Percentiles rank a stretch among this genome's conserved stretches.
Conservation (phyloP, 192 early-diverging fungal genomes). For the Coemansia sp. region DNA sequence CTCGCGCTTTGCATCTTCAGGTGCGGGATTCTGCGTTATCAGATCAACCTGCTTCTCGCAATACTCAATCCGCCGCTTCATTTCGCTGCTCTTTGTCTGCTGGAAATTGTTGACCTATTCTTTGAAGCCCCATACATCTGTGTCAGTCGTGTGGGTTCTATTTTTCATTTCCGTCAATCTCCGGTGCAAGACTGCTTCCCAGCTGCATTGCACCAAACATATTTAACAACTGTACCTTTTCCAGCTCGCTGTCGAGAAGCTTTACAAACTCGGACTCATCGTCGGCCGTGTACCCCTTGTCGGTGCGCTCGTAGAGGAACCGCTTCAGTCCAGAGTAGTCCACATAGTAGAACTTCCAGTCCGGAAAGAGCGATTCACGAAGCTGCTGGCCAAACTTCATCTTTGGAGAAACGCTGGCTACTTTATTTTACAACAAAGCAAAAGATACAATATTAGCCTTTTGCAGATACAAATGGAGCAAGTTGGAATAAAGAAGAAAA, state of each 20-base stretch:
- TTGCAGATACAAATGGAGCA: not conserved
- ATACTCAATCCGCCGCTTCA: constrained; percentile 66
- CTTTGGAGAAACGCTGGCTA: constrained; percentile 1
- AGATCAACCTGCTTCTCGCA: constrained; percentile 62
- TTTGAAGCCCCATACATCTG: no score
- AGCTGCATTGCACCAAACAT: constrained; percentile 10
- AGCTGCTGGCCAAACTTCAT: constrained; percentile 95
- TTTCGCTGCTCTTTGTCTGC: constrained; percentile 71
- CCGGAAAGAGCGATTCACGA: constrained; percentile 72
- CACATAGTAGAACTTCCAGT: constrained; percentile 86
- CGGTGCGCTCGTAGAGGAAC: constrained; percentile 70
- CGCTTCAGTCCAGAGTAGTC: constrained; percentile 87
- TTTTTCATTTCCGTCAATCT: constrained; percentile 22
- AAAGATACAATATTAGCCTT: not conserved
- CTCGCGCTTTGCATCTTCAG: constrained; percentile 48
- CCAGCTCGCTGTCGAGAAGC: constrained; percentile 83
- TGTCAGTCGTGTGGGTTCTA: not conserved
- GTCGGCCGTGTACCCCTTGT: constrained; percentile 72
- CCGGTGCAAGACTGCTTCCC: constrained; percentile 2
- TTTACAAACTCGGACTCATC: constrained; percentile 85
- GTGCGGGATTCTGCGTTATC: constrained; percentile 54
- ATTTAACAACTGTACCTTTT: constrained; percentile 58
- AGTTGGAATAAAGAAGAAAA: constrained; percentile 4
- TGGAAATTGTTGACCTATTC: constrained; percentile 65
- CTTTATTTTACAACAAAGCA: not conserved